Evolutionary conservation across 192 early-diverging fungal genomes (phyloP).

Genomic region (Gaertneriomyces sp.): DNA sequence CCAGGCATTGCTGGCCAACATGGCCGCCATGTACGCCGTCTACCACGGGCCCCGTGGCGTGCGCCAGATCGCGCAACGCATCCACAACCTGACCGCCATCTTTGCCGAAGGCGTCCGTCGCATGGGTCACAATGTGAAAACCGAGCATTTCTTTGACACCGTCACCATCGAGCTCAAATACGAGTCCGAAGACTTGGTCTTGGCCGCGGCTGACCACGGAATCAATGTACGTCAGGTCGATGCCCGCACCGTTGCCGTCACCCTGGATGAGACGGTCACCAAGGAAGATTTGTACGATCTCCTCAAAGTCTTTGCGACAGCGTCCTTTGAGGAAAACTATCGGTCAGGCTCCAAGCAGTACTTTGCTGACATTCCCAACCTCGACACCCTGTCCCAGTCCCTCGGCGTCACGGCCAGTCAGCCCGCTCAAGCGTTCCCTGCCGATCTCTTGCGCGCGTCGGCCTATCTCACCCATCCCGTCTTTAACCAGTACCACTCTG

Average conservation of each 20-base stretch:
- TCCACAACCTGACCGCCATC: constrained; percentile 85
- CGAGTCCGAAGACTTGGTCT: constrained; percentile 61
- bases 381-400: constrained; percentile 47
- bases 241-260: constrained; percentile 71
- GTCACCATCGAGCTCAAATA: constrained; percentile 73
- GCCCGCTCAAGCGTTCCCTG: constrained; percentile 44
- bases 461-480: constrained; percentile 83
- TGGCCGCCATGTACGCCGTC: constrained; percentile 98
- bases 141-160: constrained; percentile 91
- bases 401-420: constrained; percentile 12
- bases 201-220: constrained; percentile 65
- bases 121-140: constrained; percentile 79
- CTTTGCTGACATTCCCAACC: constrained; percentile 34
- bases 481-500: constrained; percentile 95
- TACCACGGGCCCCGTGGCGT: constrained; percentile 97
- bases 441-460: constrained; percentile 66
- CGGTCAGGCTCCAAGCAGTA: constrained; percentile 39
- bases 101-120: constrained; percentile 72
- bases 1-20: constrained; percentile 97
- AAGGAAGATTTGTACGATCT: constrained; percentile 78
- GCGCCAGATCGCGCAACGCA: constrained; percentile 81
- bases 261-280: constrained; percentile 89
- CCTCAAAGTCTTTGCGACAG: constrained; percentile 72
- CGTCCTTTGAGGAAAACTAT: constrained; percentile 50
- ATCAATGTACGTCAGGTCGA: constrained; percentile 91